Percentiles rank a stretch among this genome's conserved stretches.
Conservation (phyloP, 2,329 filamentous ascomycete species). For the Graphilbum ipis-grandicollis region DNA sequence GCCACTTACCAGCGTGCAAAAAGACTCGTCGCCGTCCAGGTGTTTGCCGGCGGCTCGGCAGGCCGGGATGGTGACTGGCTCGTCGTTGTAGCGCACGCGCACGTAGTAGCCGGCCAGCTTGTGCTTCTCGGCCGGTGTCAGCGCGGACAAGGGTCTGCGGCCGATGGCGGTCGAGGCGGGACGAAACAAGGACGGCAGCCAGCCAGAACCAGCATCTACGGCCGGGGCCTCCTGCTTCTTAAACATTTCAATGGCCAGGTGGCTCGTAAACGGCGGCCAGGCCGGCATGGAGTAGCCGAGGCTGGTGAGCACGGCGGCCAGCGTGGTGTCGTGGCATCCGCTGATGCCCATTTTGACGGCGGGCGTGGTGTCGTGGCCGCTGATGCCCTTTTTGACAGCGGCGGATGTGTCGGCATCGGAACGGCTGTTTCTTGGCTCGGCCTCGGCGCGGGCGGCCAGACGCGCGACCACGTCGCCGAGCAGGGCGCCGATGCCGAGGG, state of each 20-base stretch:
- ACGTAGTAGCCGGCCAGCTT: constrained; percentile 67
- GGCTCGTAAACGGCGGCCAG: constrained; percentile 91
- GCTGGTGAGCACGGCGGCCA: constrained; percentile 61
- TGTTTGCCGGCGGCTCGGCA: constrained; percentile 66
- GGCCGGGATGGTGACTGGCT: constrained; percentile 63
- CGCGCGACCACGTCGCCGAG: constrained; percentile 67
- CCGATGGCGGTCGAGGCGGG: constrained; percentile 30
- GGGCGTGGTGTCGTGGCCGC: too few species aligned
- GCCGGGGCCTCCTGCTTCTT: constrained; percentile 32
- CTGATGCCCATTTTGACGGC: constrained; percentile 38
- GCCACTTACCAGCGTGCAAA: constrained; percentile 64
- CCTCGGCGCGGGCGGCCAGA: constrained; percentile 52
- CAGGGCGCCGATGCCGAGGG: constrained; percentile 68
- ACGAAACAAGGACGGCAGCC: constrained; percentile 15
- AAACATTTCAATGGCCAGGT: constrained; percentile 84
- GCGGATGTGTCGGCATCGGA: too few species aligned
- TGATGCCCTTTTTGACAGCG: too few species aligned
- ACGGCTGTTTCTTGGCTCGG: too few species aligned
- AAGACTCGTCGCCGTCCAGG: constrained; percentile 67
- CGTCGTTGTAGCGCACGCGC: constrained; percentile 79
- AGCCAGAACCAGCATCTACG: constrained; percentile 9
- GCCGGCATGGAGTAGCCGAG: constrained; percentile 56
- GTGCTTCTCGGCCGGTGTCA: constrained; percentile 38
- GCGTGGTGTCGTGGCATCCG: constrained; percentile 86
- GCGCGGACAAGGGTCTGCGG: constrained; percentile 37